Base-by-base conservation (phyloP, 78 protist species). In the Bodo saltans region DNA sequence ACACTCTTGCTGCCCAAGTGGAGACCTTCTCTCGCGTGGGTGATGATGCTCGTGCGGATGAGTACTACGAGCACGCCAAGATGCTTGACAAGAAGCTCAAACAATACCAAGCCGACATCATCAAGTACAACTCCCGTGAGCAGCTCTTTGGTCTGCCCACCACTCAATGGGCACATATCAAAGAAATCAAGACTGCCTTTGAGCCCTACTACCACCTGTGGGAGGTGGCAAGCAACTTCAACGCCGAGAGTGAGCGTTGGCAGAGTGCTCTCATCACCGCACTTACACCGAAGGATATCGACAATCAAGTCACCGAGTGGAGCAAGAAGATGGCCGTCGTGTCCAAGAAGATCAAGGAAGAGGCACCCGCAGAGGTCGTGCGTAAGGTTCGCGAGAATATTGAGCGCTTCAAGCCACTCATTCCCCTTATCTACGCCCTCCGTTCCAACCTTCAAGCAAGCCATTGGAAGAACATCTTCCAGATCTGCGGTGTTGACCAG, bases 381-480 rank as follows among this genome's bases (percentile, higher is more conserved):
- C 12, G 28, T 27, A 3, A 3, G n/a, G 40, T 79, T 41, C 26
- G 69, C 70, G 85, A 70, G 23, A 28, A 89, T 76, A 85, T 94
- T 70, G 93, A 83, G 35, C 83, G 42, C 30, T 93, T 93, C 81
- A 30, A 21, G 25, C 74, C 70, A 33, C 72, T 38, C 85, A 8
- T 92, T 71, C 98, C 98, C 21, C 73, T 95, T 27, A 85, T 95
- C n/a, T 42, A 42, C 35, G 89, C 89, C n/a, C 87, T 95, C 73
- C 73, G 96, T 34, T 37, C 90, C 3, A 95, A 95, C n/a, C 89
- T 95, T 88, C 86, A 90, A 25, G 93, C 87, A 23, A 42, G 95
- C 27, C 98, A 95, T 82, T 93, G 96, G 98, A 42, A 70, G 17
- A 28, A 79, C 35, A 70, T 94, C 34, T 25, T 86, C 25, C 69